Base-by-base conservation (phyloP, 805 yeast genomes). In the Candida hungchunana region DNA sequence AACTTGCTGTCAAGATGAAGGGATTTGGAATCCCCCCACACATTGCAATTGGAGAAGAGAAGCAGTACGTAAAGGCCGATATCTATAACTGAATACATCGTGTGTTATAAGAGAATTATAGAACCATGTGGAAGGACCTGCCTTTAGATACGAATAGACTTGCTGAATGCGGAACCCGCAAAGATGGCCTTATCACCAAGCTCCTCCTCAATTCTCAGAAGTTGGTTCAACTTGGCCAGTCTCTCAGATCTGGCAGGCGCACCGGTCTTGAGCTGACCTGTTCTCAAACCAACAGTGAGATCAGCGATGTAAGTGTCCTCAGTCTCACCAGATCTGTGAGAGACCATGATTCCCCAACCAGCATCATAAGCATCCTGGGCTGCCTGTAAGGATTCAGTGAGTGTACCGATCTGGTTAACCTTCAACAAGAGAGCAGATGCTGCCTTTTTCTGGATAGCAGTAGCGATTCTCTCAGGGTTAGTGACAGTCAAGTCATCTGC, bases 181-280 rank as follows among this genome's bases (percentile, higher is more conserved):
- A 77, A 90, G 67, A 89, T 62, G 51, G 97, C 97, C 79, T 88
- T 87, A 82, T 78, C 89, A 64, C 97, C 97, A 63, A 90, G 83
- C 75, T 85, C 95, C 77, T 90, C 95, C 79, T 93, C 97, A 62
- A 90, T 90, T 76, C 97, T 86, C 68, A 90, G 79, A 69, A 90
- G 81, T 79, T 90, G 96, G 89, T 90, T 90, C 69, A 83, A 81
- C 77, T 90, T 90, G 67, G 97, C 97, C 71, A 93, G 82, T 82
- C 98, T 90, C 79, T 90, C 98, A 55, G 97, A 86, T 78, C 98
- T 89, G 57, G 97, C 96, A 65, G 97, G 97, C 66, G 98, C 97
- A 82, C 98, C 98, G 56, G 97, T 86, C 89, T 90, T 90, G 73
- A 90, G 84, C 79, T 90, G 97, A 67, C 97, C 98, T 53, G 95